phyloP scores from a whole-genome alignment of 2,329 filamentous ascomycete genomes.

The Chrysosporium queenslandicum region DNA sequence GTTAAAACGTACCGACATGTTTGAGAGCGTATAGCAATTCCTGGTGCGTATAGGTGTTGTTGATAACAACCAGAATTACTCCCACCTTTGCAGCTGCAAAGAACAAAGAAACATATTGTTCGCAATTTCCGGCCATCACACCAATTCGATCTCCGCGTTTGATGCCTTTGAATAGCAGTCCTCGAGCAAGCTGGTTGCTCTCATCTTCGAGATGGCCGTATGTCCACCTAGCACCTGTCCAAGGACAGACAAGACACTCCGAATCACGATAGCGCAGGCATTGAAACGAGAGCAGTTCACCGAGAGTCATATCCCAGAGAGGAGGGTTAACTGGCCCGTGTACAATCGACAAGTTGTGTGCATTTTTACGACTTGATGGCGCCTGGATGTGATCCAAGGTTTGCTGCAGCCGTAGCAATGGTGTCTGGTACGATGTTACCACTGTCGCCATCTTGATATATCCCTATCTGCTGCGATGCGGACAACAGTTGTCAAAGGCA shows the following conservation, averaged over 20 bases:
- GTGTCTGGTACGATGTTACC: conserved; percentile 14
- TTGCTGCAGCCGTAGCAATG: conserved; percentile 19
- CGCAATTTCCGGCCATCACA: conserved; percentile 59
- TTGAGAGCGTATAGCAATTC: conserved; percentile 62
- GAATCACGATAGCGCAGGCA: conserved; percentile 53
- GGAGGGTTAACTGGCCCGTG: conserved; percentile 59
- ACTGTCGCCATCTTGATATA: conserved; percentile 10
- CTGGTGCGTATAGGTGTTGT: conserved; percentile 68
- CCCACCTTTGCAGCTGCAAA: conserved; percentile 59
- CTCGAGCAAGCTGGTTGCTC: conserved; percentile 52
- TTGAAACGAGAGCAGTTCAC: conserved; percentile 62
- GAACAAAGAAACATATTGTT: conserved; percentile 55
- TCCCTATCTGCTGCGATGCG: no score
- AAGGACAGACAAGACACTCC: conserved; percentile 63
- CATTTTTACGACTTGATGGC: conserved; percentile 4
- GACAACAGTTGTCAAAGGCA: no score
- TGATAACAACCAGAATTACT: conserved; percentile 63
- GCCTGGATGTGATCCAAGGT: conserved; percentile 21
- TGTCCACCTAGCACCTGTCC: conserved; percentile 65
- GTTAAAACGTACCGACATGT: conserved; percentile 50
- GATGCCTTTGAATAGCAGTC: conserved; percentile 57
- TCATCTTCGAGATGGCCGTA: conserved; percentile 56
- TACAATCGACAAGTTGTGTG: conserved; percentile 44
- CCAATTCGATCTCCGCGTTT: conserved; percentile 59
- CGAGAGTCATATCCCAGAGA: conserved; percentile 60